phyloP scores from a whole-genome alignment of 2,329 filamentous ascomycete genomes.

The Camptophora hylomeconis region DNA sequence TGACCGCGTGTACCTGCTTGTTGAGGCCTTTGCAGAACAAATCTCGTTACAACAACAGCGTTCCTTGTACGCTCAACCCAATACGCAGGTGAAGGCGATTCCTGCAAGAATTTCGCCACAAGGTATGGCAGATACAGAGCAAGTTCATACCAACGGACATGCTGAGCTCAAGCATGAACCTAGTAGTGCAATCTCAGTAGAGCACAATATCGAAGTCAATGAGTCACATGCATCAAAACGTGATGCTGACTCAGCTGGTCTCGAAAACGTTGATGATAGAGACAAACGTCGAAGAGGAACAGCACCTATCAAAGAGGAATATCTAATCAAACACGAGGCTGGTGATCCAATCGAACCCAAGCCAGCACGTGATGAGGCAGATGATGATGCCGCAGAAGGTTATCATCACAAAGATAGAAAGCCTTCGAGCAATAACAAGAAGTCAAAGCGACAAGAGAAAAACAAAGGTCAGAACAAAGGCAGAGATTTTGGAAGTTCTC shows the following conservation, averaged over 20 bases:
- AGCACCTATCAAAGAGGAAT: slow-evolving; percentile 64
- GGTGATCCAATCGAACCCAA: slow-evolving; percentile 15
- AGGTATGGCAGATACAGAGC: too few species aligned
- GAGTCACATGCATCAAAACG: slow-evolving; percentile 46
- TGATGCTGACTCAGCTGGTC: slow-evolving; percentile 34
- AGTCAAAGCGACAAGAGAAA: slow-evolving; percentile 44
- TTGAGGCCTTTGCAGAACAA: too few species aligned
- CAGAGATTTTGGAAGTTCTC: slow-evolving; percentile 66
- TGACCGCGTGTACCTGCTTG: too few species aligned
- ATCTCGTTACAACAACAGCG: too few species aligned
- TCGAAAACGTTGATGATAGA: slow-evolving; percentile 18
- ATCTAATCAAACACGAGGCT: slow-evolving; percentile 22
- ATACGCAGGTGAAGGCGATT: too few species aligned
- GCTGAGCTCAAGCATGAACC: slow-evolving; percentile 2
- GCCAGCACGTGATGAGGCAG: slow-evolving; percentile 25
- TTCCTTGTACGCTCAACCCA: too few species aligned
- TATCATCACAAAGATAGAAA: slow-evolving; percentile 32
- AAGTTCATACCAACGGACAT: slow-evolving; percentile 1
- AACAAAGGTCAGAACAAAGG: slow-evolving; percentile 68
- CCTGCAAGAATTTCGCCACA: too few species aligned
- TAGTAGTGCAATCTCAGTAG: slow-evolving; percentile 2
- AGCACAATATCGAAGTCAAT: slow-evolving; percentile 9
- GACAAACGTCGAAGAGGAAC: slow-evolving; percentile 39
- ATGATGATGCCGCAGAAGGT: slow-evolving; percentile 49
- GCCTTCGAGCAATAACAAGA: slow-evolving; percentile 25